Conservation (phyloP, 176 grass and related monocot genomes). For the Bothriochloa decipiens region DNA sequence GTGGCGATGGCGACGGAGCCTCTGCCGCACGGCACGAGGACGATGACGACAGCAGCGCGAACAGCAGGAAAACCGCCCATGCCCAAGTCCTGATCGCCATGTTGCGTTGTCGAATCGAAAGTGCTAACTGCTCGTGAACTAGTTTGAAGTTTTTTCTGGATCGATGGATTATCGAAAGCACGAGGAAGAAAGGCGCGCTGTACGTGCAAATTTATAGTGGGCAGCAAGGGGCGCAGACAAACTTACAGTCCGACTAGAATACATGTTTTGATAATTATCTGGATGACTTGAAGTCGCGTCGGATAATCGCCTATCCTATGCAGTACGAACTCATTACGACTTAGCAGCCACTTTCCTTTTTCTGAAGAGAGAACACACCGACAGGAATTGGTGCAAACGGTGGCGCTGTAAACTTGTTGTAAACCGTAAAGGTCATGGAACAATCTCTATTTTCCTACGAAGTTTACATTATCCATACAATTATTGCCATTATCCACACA, state of each 20-base stretch:
- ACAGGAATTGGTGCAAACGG: background rate
- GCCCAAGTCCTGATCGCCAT: slow-evolving; percentile 21
- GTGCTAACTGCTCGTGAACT: slow-evolving; percentile 13
- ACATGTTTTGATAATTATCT: background rate
- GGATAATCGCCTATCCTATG: background rate
- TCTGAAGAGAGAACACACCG: no score
- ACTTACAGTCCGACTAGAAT: background rate
- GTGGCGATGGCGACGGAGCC: slow-evolving; percentile 43
- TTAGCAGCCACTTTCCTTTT: no score
- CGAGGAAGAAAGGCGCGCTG: background rate
- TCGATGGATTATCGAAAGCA: background rate
- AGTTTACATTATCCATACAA: no score
- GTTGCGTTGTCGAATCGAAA: background rate
- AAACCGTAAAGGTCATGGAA: background rate
- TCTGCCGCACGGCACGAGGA: slow-evolving; percentile 7
- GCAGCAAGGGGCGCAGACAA: background rate
- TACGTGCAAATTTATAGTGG: slow-evolving; percentile 13
- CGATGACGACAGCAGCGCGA: slow-evolving; percentile 27
- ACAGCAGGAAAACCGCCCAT: slow-evolving; percentile 25
- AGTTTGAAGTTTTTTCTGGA: background rate
- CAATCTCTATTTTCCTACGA: background rate
- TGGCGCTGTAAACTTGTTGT: background rate
- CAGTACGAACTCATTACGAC: background rate
- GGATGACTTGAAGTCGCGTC: background rate
- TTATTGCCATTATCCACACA: no score